These are phyloP conservation scores for Penicillium subrubescens DNA, from an alignment of 495 filamentous ascomycete species.

Conservation along the genomic window DNA sequence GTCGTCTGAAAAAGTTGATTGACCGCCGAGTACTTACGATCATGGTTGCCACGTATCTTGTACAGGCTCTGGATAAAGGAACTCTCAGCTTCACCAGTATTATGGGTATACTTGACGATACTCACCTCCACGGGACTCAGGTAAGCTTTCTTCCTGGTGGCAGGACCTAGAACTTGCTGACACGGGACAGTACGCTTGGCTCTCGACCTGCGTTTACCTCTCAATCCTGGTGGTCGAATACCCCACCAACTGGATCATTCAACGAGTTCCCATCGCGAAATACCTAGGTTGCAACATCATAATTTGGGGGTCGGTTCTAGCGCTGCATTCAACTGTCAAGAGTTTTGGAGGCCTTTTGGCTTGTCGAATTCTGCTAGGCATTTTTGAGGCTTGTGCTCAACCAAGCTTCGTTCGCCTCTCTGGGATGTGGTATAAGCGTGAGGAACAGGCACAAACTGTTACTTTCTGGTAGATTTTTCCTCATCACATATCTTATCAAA, in stretches of 20 bases:
- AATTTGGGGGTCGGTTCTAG: conserved; percentile 58
- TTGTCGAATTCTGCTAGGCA: conserved; percentile 65
- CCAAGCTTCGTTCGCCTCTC: conserved; percentile 60
- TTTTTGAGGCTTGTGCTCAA: conserved; percentile 68
- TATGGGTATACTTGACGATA: conserved; percentile 64
- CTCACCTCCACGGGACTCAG: conserved; percentile 53
- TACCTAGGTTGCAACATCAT: conserved; percentile 65
- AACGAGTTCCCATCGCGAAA: conserved; percentile 59
- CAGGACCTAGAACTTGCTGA: background rate
- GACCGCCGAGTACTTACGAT: conserved; percentile 56
- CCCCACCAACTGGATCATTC: conserved; percentile 60
- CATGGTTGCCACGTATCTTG: conserved; percentile 59
- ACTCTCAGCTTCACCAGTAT: conserved; percentile 69
- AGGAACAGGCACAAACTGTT: conserved; percentile 65
- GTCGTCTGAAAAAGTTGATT: conserved; percentile 54
- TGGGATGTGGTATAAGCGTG: conserved; percentile 70
- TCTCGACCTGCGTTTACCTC: conserved; percentile 56
- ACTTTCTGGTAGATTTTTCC: conserved; percentile 58
- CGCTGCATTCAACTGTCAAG: conserved; percentile 58
- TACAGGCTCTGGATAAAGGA: conserved; percentile 72
- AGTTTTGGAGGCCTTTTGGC: conserved; percentile 57
- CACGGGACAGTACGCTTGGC: conserved; percentile 49
- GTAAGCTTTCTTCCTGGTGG: conserved; percentile 11
- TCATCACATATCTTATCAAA: no score
- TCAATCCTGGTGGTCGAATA: conserved; percentile 56